These are phyloP conservation scores for Moringa oleifera DNA, from an alignment of 345 rosid species.

Conservation along the genomic window DNA sequence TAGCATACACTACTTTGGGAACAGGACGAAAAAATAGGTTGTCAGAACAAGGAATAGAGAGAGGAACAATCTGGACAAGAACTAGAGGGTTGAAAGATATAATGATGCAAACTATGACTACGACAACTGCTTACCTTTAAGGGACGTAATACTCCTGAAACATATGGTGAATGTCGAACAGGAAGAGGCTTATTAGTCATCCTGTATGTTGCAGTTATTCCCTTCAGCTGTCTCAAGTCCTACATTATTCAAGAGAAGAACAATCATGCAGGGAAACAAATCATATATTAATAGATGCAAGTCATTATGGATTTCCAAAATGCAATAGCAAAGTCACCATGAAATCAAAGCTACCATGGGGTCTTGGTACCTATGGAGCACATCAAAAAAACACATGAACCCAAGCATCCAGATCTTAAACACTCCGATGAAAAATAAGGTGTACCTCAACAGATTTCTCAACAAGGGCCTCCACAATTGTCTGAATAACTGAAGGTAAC, in stretches of 20 bases:
- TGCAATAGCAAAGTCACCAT: background rate
- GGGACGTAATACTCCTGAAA: conserved; percentile 69
- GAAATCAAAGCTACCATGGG: background rate
- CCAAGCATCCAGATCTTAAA: background rate
- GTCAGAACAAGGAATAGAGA: no score
- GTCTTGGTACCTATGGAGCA: background rate
- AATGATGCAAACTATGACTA: no score
- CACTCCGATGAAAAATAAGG: conserved; percentile 8
- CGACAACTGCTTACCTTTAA: conserved; percentile 46
- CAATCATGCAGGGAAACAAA: background rate
- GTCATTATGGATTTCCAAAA: background rate
- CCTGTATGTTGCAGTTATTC: conserved; percentile 85
- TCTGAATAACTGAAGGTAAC: conserved; percentile 43
- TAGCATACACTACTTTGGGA: background rate
- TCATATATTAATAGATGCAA: background rate
- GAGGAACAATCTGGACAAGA: no score
- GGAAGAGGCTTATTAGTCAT: conserved; percentile 96
- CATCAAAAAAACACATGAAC: conserved; percentile 1
- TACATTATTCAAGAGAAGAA: conserved; percentile 23
- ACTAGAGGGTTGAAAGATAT: no score
- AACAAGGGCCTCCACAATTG: conserved; percentile 62
- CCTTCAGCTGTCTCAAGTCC: conserved; percentile 85
- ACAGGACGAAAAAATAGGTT: background rate
- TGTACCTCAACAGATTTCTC: conserved; percentile 91
- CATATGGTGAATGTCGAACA: conserved; percentile 83